Percentiles rank a stretch among this genome's conserved stretches.
phyloP scores from a whole-genome alignment of 164 flowering plant genomes.

The Berberis thunbergii region DNA sequence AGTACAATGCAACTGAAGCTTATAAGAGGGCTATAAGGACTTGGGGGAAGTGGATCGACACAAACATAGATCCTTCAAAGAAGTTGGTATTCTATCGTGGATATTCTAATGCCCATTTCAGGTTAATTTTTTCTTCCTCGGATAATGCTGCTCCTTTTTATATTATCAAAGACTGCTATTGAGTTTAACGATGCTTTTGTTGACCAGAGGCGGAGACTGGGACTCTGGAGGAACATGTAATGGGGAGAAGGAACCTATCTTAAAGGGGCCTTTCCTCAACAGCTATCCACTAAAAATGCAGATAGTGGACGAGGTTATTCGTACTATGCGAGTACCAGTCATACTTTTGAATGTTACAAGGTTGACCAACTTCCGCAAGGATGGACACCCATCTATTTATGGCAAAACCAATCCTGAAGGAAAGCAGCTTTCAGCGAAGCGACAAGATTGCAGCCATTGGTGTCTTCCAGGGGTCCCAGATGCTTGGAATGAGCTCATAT shows the following conservation, averaged over 20 bases:
- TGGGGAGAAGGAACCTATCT: slow-evolving; percentile 67
- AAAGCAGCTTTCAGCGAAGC: slow-evolving; percentile 43
- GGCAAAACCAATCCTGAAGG: slow-evolving; percentile 39
- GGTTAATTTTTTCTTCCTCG: slow-evolving; percentile 25
- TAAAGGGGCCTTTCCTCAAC: slow-evolving; percentile 48
- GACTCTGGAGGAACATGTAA: slow-evolving; percentile 92
- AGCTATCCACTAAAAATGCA: slow-evolving; percentile 77
- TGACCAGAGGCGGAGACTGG: slow-evolving; percentile 95
- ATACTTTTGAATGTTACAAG: slow-evolving; percentile 61
- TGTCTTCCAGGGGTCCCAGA: slow-evolving; percentile 98
- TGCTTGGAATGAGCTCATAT: slow-evolving; percentile 95
- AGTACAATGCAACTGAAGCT: slow-evolving; percentile 81
- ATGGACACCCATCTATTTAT: slow-evolving; percentile 87
- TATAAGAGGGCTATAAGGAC: slow-evolving; percentile 69
- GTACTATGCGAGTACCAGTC: slow-evolving; percentile 48
- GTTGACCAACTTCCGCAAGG: slow-evolving; percentile 81
- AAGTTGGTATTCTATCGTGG: slow-evolving; percentile 78
- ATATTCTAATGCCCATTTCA: slow-evolving; percentile 87
- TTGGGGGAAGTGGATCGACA: slow-evolving; percentile 80
- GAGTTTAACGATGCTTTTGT: background rate
- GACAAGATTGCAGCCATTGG: slow-evolving; percentile 97
- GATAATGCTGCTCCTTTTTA: no score
- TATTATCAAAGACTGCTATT: no score
- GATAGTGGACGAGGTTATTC: slow-evolving; percentile 72
- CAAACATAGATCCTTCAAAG: slow-evolving; percentile 38